phyloP scores from a whole-genome alignment of 345 rosid genomes.

The Heritiera littoralis region DNA sequence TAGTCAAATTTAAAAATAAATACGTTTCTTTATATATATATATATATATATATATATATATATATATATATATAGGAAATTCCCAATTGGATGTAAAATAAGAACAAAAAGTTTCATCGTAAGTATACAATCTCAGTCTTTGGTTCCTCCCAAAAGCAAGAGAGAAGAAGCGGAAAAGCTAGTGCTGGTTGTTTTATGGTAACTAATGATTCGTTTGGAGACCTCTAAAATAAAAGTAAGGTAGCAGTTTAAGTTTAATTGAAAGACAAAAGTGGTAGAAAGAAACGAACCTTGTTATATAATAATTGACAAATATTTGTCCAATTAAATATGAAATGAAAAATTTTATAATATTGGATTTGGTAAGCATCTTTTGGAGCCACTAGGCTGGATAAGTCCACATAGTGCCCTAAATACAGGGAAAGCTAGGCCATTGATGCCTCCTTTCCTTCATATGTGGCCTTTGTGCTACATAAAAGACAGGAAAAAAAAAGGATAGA shows the following conservation, averaged over 20 bases:
- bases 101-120: background rate
- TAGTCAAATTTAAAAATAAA: background rate
- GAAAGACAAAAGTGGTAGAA: background rate
- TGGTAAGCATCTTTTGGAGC: background rate
- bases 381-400: background rate
- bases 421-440: background rate
- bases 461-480: conserved; percentile 8
- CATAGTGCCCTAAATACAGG: background rate
- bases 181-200: background rate
- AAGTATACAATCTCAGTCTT: background rate
- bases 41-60: no score
- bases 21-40: background rate
- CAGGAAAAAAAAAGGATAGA: background rate
- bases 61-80: no score
- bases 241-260: background rate
- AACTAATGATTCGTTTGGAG: background rate
- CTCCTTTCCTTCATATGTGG: background rate
- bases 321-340: background rate
- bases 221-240: background rate
- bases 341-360: background rate
- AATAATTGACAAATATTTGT: background rate
- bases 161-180: background rate
- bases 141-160: background rate
- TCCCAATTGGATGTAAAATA: background rate
- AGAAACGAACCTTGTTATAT: background rate